Evolutionary conservation across 345 rosid species (phyloP), one percentile per base, ranked within the genome.

Genomic region (Salix udensis): DNA sequence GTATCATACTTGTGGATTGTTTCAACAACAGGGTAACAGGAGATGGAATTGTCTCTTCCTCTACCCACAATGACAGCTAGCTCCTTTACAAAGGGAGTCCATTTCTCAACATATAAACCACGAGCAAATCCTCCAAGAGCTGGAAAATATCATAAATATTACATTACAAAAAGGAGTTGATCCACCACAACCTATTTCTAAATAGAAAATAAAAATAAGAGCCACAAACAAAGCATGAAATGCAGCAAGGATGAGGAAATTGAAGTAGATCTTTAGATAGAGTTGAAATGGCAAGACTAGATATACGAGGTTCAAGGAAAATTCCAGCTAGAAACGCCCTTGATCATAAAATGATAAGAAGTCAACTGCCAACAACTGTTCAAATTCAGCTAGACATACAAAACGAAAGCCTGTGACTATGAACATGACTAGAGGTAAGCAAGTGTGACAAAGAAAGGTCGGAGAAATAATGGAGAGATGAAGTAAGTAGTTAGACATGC

Each of bases 81-180:
- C 87, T 96, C 99, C 93, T 96, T 96, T 30, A 92, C 79, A 73
- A 96, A 96, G 9, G 97, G 89, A 72, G 94, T 94, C 97, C 98
- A 92, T 86, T 93, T 93, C 89, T 96, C 98, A n/a, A 92, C 87
- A 79, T 96, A 96, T 74, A 96, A 78, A 70, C 92, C 97, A 72
- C 87, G 90, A 77, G 67, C 78, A 62, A 84, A 84, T 75, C 97
- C 99, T 83, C 99, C 98, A 85, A 96, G 98, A 79, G 84, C 98
- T 96, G 89, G 53, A 61, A 46, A 70, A 34, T 10, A 53, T 40
- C 37, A 76, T 77, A 37, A 36, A 67, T 1, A 65, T 12, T 6
- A 68, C 28, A 19, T 42, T 4, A 70, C 13, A 75, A 65, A 46
- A 48, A 10, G 19, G 5, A 68, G n/a, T 19, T 37, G 19, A 42